These are phyloP conservation scores for Saccharomyces jurei DNA, from an alignment of 805 yeast genomes.

Conservation along the genomic window DNA sequence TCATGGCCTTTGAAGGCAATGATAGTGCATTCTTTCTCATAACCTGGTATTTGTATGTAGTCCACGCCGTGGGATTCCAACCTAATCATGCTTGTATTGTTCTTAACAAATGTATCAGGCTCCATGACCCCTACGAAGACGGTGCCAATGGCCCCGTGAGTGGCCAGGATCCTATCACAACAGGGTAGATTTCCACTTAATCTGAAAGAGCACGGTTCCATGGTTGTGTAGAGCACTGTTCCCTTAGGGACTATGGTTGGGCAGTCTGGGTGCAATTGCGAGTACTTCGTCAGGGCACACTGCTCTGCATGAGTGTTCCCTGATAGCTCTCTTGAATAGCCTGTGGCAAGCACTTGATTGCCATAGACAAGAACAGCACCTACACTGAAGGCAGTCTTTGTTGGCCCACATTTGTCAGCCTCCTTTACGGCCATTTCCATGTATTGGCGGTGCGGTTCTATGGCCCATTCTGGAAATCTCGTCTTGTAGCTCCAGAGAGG, in stretches of 20 bases:
- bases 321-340: slow-evolving; percentile 81
- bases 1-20: slow-evolving; percentile 70
- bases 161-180: slow-evolving; percentile 61
- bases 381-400: slow-evolving; percentile 85
- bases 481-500: slow-evolving; percentile 68
- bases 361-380: slow-evolving; percentile 78
- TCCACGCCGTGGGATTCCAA: slow-evolving; percentile 52
- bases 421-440: slow-evolving; percentile 73
- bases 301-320: slow-evolving; percentile 99
- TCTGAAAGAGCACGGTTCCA: slow-evolving; percentile 93
- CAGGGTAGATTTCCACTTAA: slow-evolving; percentile 89
- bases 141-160: slow-evolving; percentile 44
- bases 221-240: slow-evolving; percentile 80
- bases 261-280: slow-evolving; percentile 15
- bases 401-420: slow-evolving; percentile 74
- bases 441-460: slow-evolving; percentile 44
- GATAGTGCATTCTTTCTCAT: slow-evolving; percentile 57
- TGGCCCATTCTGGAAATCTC: slow-evolving; percentile 77
- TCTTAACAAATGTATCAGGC: slow-evolving; percentile 80
- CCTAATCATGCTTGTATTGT: slow-evolving; percentile 55
- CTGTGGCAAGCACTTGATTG: slow-evolving; percentile 59
- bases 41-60: slow-evolving; percentile 77
- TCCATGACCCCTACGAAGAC: slow-evolving; percentile 90
- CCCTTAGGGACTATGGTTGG: slow-evolving; percentile 53
- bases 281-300: slow-evolving; percentile 77